These are phyloP conservation scores for Chimonanthus praecox DNA, from an alignment of 164 flowering plant genomes.

Conservation along the genomic window DNA sequence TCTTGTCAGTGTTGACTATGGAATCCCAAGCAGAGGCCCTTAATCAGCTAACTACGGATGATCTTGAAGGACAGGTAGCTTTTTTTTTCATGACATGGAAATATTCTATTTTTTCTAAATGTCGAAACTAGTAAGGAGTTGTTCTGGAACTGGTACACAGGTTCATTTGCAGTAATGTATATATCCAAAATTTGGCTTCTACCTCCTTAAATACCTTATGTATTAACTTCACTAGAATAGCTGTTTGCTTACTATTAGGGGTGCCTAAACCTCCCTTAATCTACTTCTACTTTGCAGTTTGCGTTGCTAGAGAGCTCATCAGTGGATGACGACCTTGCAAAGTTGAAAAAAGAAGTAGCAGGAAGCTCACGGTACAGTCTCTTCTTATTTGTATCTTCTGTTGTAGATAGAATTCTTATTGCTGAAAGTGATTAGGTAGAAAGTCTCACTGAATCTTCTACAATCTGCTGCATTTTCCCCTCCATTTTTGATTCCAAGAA, in stretches of 20 bases:
- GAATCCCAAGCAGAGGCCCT: slow-evolving; percentile 97
- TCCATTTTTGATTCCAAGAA: slow-evolving; percentile 32
- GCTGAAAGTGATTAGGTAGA: neutral
- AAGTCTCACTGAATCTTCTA: neutral
- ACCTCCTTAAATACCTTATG: too few relatives aligned
- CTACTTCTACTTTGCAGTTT: slow-evolving; percentile 44
- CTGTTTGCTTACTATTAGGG: too few relatives aligned
- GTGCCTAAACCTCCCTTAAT: too few relatives aligned
- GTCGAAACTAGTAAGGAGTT: neutral
- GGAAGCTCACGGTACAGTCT: slow-evolving; percentile 59
- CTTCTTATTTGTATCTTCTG: neutral
- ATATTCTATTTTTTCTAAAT: neutral
- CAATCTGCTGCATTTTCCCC: neutral
- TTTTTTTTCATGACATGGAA: neutral
- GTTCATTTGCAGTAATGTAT: neutral
- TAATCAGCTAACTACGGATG: slow-evolving; percentile 70
- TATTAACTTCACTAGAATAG: too few relatives aligned
- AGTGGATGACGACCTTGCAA: slow-evolving; percentile 85
- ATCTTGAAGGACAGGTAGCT: slow-evolving; percentile 88
- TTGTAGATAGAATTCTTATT: neutral
- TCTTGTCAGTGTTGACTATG: slow-evolving; percentile 71
- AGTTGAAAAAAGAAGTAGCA: slow-evolving; percentile 71
- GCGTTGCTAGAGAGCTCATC: slow-evolving; percentile 82
- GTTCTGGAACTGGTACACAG: neutral
- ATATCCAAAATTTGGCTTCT: too few relatives aligned